These are phyloP conservation scores for Candida manassasensis DNA, from an alignment of 805 yeast genomes.

Conservation along the genomic window DNA sequence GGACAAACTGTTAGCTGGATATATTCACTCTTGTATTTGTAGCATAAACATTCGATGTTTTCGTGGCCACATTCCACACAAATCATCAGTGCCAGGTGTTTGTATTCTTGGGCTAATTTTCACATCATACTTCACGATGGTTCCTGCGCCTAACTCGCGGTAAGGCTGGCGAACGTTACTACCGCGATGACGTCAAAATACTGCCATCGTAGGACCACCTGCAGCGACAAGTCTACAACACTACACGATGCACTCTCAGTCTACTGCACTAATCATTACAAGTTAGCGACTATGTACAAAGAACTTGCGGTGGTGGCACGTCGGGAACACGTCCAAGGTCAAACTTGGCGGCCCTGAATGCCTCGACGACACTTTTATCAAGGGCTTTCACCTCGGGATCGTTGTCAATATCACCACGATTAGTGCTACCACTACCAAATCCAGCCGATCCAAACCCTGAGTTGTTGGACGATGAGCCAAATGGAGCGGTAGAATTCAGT, in stretches of 20 bases:
- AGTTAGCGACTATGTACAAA: conserved; percentile 9
- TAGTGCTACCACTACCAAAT: conserved; percentile 7
- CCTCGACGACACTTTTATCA: conserved; percentile 37
- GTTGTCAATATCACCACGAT: conserved; percentile 1
- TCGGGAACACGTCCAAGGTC: conserved; percentile 67
- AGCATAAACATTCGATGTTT: conserved; percentile 61
- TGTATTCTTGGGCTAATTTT: too few species aligned
- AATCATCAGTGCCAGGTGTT: conserved; percentile 72
- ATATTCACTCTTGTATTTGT: conserved; percentile 69
- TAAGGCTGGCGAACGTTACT: too few species aligned
- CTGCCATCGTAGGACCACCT: too few species aligned
- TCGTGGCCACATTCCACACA: conserved; percentile 79
- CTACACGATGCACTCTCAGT: too few species aligned
- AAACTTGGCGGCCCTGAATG: conserved; percentile 47
- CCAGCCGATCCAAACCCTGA: conserved; percentile 15
- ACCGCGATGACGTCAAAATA: too few species aligned
- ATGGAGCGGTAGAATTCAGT: conserved; percentile 7
- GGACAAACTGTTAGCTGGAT: conserved; percentile 76
- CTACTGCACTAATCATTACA: too few species aligned
- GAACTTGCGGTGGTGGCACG: conserved; percentile 54
- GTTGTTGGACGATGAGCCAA: conserved; percentile 8
- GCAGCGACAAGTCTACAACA: too few species aligned
- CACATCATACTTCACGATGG: too few species aligned
- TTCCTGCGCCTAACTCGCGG: too few species aligned
- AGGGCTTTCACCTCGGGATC: conserved; percentile 31